Conservation (phyloP, 257 asterid species). For the Lantana camara region DNA sequence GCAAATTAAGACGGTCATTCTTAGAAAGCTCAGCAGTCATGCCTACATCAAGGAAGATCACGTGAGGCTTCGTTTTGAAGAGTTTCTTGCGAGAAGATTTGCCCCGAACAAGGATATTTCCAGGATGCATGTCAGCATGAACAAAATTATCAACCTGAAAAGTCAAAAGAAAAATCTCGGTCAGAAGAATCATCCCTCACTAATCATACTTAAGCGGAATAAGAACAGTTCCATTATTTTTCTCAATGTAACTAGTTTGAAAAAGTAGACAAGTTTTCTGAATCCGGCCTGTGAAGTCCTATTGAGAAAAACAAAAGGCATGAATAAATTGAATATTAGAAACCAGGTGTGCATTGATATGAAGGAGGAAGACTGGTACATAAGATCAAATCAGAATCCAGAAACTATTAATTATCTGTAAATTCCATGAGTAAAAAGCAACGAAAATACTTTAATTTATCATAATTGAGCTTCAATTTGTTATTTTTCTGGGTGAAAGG, state of each 20-base stretch:
- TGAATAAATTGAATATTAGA: neutral
- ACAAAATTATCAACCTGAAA: slow-evolving; percentile 76
- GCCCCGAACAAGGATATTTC: slow-evolving; percentile 77
- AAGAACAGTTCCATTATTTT: neutral
- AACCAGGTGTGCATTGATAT: neutral
- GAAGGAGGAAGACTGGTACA: neutral
- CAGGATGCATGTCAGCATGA: slow-evolving; percentile 90
- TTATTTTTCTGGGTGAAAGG: no score
- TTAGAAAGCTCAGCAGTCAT: slow-evolving; percentile 83
- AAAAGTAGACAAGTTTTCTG: neutral
- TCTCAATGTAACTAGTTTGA: neutral
- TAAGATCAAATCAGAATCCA: slow-evolving; percentile 4
- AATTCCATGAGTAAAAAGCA: neutral
- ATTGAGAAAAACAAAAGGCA: neutral
- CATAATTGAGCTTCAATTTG: neutral
- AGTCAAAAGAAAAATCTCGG: slow-evolving; percentile 25
- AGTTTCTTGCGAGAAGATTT: slow-evolving; percentile 52
- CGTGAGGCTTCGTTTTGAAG: slow-evolving; percentile 71
- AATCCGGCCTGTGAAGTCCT: neutral
- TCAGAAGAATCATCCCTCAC: slow-evolving; percentile 1
- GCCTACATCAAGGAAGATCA: slow-evolving; percentile 75
- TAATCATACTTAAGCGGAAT: neutral
- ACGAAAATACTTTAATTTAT: neutral
- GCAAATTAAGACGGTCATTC: slow-evolving; percentile 52
- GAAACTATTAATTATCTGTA: neutral